Base-by-base conservation (phyloP, 768 basidiomycete genomes). In the Trametes maxima region DNA sequence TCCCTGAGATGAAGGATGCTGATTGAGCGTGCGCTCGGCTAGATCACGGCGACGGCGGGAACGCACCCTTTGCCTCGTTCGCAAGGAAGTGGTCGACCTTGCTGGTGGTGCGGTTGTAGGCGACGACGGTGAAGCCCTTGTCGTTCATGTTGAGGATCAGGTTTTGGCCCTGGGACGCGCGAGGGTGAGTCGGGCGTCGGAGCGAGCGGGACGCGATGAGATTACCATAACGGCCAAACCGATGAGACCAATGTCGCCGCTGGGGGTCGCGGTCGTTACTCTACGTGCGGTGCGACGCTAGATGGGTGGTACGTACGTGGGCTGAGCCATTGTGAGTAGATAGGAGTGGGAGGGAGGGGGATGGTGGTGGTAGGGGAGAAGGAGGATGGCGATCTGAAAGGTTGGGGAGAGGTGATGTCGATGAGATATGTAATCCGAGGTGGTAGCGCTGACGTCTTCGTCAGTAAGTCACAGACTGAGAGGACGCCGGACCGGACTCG, bases 61-160 rank as follows among this genome's bases (percentile, higher is more conserved):
- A 73, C 79, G 65, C 70, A 95, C 96, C 97, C 84, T 98, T 99
- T 67, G 97, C 97, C 79, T 98, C 94, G 75, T 98, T 94, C 64
- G 83, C 88, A 63, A 99, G 86, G 85, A 99, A 99, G 73, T 83
- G 73, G 75, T 98, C 95, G 70, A 99, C 95, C 77, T 99, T 99
- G 79, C 86, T 88, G 64, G 88, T 90, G 44, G 97, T 98, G 70
- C 97, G 90, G 84, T 99, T 99, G 80, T 91, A 99, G 13, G 93
- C 94, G 67, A 94, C 89, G 70, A 99, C 97, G 66, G 80, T 94
- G 82, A 95, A 99, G 54, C 97, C 97, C 79, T 99, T 99, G 83
- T 99, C 97, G 76, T 97, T 97, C 93, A 97, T 98, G 82, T 98
- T 97, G 69, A 98, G 81, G 75, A 97, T 95, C 73, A 97, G 76